Conservation (phyloP, 495 filamentous ascomycete species). For the Aspergillus asperescens region DNA sequence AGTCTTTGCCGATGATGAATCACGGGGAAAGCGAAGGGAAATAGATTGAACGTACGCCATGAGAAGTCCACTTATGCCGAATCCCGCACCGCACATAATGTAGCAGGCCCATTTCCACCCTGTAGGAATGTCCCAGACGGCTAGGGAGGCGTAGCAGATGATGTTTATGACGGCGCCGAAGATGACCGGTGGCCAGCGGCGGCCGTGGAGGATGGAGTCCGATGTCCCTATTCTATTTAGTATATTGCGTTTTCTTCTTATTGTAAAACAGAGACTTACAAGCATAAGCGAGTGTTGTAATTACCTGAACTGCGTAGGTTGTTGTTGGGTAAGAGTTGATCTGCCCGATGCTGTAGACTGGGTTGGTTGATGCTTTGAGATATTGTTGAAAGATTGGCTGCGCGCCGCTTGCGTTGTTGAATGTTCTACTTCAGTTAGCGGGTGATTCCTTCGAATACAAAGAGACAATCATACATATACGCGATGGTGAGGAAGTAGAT, state of each 20-base stretch:
- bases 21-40: slow-evolving; percentile 8
- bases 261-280: slow-evolving; percentile 22
- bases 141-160: slow-evolving; percentile 28
- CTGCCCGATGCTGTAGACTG: slow-evolving; percentile 34
- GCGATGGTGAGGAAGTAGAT: slow-evolving; percentile 43
- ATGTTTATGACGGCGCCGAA: slow-evolving; percentile 38
- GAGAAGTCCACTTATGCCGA: slow-evolving; percentile 37
- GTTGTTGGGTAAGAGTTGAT: slow-evolving; percentile 46
- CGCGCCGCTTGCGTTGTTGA: slow-evolving; percentile 33
- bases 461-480: slow-evolving; percentile 32
- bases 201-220: slow-evolving; percentile 49
- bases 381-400: slow-evolving; percentile 40
- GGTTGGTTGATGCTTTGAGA: slow-evolving; percentile 35
- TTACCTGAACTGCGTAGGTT: slow-evolving; percentile 42
- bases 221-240: slow-evolving; percentile 29
- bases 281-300: slow-evolving; percentile 43
- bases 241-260: not conserved
- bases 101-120: slow-evolving; percentile 44
- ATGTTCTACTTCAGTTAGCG: slow-evolving; percentile 15
- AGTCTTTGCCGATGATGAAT: not conserved
- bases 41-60: slow-evolving; percentile 32
- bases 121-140: slow-evolving; percentile 43
- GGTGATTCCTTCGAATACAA: too few species aligned
- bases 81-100: slow-evolving; percentile 34
- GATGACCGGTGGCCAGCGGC: slow-evolving; percentile 51